Evolutionary conservation across 75 land plant species (phyloP).

Genomic region (Pinus albicaulis): DNA sequence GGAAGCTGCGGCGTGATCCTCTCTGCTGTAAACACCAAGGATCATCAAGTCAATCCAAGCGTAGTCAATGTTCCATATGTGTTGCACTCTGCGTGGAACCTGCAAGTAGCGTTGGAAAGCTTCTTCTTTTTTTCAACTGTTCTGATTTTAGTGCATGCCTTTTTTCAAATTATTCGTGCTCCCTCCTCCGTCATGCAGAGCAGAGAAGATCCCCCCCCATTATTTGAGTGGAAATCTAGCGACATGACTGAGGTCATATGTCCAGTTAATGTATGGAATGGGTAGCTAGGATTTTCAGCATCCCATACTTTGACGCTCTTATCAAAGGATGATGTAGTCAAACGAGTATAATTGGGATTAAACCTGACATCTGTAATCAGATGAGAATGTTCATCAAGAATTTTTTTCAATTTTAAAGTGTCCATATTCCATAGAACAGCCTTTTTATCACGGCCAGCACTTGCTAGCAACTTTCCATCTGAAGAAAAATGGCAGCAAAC

Average conservation of each 20-base stretch:
- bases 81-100: too few species aligned
- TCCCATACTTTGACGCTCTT: conserved; percentile 93
- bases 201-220: conserved; percentile 61
- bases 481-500: conserved; percentile 79
- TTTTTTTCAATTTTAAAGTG: conserved; percentile 54
- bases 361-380: conserved; percentile 92
- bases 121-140: too few species aligned
- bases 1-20: too few species aligned
- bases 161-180: too few species aligned
- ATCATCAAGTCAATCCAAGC: too few species aligned
- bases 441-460: conserved; percentile 84
- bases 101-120: too few species aligned
- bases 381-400: conserved; percentile 75
- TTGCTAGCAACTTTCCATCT: conserved; percentile 74
- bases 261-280: conserved; percentile 61
- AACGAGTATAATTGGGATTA: conserved; percentile 69
- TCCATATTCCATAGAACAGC: conserved; percentile 88
- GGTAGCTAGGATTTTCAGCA: conserved; percentile 75
- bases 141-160: too few species aligned
- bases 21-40: too few species aligned
- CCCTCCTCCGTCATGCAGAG: too few species aligned
- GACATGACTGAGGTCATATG: conserved; percentile 74
- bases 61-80: too few species aligned
- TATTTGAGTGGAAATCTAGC: conserved; percentile 79
- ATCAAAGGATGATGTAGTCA: conserved; percentile 95